These are phyloP conservation scores for Diplodia mutila DNA, from an alignment of 2,329 filamentous ascomycete genomes.

Conservation along the genomic window DNA sequence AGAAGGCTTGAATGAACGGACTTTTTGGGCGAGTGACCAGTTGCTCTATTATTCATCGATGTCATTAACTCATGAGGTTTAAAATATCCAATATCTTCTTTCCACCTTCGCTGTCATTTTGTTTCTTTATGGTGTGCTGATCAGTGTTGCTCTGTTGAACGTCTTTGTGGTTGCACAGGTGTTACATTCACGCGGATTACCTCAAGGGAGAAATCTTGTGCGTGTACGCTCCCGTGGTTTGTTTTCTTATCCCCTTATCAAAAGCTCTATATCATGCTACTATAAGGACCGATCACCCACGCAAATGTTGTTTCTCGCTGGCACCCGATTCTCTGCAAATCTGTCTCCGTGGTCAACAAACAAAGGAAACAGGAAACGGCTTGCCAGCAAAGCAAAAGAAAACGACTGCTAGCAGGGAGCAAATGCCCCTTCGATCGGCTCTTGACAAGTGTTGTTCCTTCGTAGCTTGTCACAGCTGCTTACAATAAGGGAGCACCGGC, in stretches of 20 bases:
- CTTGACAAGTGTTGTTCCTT: background rate
- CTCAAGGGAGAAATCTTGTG: background rate
- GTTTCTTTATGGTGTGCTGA: background rate
- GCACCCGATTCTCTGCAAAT: background rate
- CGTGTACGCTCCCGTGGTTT: background rate
- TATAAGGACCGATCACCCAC: background rate
- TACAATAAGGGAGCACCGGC: background rate
- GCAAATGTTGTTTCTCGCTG: background rate
- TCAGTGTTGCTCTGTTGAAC: background rate
- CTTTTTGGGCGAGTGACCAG: background rate
- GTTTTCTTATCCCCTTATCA: background rate
- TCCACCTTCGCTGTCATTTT: background rate
- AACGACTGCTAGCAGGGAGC: background rate
- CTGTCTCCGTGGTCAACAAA: background rate
- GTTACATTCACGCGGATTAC: background rate
- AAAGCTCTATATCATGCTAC: background rate
- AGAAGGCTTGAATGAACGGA: background rate
- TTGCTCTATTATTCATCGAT: background rate
- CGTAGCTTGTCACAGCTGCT: background rate
- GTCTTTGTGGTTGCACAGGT: background rate
- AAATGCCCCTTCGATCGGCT: background rate
- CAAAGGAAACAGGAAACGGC: background rate
- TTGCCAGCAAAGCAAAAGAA: background rate
- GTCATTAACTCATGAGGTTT: conserved; percentile 1
- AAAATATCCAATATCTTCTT: background rate